Conservation (phyloP, 2,329 filamentous ascomycete species). For the Alternaria sp. region DNA sequence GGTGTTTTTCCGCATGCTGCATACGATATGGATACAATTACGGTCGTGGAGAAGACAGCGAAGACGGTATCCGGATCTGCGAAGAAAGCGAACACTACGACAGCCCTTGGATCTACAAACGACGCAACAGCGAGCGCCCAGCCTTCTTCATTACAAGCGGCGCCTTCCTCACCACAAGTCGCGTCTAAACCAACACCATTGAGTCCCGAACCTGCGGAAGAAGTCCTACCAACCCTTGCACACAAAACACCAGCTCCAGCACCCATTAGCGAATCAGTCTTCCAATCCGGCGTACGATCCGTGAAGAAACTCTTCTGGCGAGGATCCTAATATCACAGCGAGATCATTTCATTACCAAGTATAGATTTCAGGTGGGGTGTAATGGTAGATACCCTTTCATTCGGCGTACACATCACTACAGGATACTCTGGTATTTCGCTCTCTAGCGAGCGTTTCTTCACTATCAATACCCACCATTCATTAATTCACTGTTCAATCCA, state of each 20-base stretch:
- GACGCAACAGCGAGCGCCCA: background rate
- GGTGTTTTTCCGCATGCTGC: background rate
- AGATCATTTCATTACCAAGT: background rate
- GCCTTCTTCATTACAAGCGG: background rate
- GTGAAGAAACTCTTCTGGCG: slow-evolving; percentile 12
- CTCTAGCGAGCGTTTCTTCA: background rate
- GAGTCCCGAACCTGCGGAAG: background rate
- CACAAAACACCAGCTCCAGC: background rate
- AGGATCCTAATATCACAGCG: background rate
- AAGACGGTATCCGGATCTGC: background rate
- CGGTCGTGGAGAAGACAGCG: background rate
- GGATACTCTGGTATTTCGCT: background rate
- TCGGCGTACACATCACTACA: background rate
- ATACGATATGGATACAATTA: background rate
- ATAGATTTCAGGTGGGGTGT: background rate
- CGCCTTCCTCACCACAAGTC: background rate
- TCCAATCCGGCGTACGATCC: slow-evolving; percentile 12
- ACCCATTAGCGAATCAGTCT: background rate
- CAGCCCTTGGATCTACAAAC: background rate
- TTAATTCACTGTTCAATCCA: background rate
- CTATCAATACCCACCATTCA: background rate
- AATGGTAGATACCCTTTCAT: background rate
- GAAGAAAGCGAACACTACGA: background rate
- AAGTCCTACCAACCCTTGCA: background rate
- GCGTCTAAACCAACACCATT: background rate